phyloP scores from a whole-genome alignment of 1,284 basidiomycete genomes.

The Fistulina hepatica region DNA sequence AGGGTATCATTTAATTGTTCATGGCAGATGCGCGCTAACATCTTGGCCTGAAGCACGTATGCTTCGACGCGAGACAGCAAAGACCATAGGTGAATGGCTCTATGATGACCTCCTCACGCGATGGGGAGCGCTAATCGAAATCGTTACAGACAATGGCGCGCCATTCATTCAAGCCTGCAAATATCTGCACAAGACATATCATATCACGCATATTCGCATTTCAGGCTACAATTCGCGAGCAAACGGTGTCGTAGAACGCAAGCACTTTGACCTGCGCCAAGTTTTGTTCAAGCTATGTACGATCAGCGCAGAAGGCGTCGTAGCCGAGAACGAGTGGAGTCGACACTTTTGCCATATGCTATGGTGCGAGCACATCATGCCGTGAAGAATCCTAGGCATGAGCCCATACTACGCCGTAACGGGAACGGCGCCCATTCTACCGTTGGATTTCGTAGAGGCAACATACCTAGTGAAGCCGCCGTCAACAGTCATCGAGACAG shows the following conservation, averaged over 20 bases:
- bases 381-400: constrained; percentile 6
- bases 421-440: constrained; percentile 13
- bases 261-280: constrained; percentile 27
- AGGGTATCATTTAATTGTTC: constrained; percentile 21
- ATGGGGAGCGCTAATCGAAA: constrained; percentile 18
- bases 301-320: constrained; percentile 13
- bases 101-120: constrained; percentile 16
- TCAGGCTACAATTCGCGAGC: constrained; percentile 34
- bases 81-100: constrained; percentile 18
- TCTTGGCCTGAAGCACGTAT: constrained; percentile 19
- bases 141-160: constrained; percentile 25
- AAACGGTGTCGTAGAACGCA: constrained; percentile 29
- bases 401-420: constrained; percentile 16
- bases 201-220: constrained; percentile 30
- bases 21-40: constrained; percentile 17
- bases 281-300: constrained; percentile 28
- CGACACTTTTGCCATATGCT: constrained; percentile 16
- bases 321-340: constrained; percentile 24
- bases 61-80: constrained; percentile 13
- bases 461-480: constrained; percentile 8
- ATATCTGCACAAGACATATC: constrained; percentile 22
- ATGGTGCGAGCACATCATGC: constrained; percentile 28
- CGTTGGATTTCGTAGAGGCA: constrained; percentile 16
- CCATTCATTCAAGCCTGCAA: constrained; percentile 24
- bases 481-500: constrained; percentile 17